Conservation (phyloP, 129 eudicot species). For the Arctium minus region DNA sequence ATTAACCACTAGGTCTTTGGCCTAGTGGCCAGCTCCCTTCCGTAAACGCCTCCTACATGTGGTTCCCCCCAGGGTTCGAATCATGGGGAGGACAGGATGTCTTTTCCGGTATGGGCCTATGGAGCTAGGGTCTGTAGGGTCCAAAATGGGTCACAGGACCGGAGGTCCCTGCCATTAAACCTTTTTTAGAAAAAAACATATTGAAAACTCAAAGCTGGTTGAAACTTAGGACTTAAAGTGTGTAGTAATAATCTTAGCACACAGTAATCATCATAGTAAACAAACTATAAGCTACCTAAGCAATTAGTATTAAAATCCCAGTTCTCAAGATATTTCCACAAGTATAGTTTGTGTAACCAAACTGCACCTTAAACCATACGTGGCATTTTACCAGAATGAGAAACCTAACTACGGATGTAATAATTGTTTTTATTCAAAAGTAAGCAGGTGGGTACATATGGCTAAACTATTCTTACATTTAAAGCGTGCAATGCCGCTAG, state of each 20-base stretch:
- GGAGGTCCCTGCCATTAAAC: no score
- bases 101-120: no score
- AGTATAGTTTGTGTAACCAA: not conserved
- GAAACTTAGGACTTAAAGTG: not conserved
- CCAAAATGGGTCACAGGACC: no score
- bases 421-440: not conserved
- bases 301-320: no score
- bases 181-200: no score
- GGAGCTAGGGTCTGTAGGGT: no score
- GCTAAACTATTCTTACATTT: slow-evolving; percentile 56
- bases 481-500: slow-evolving; percentile 72
- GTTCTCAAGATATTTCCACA: not conserved
- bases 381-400: not conserved
- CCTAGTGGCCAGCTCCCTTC: no score
- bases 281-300: not conserved
- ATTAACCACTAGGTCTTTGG: no score
- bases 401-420: not conserved
- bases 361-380: not conserved
- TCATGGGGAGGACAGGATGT: no score
- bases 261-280: no score
- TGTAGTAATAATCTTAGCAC: not conserved
- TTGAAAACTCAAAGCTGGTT: not conserved
- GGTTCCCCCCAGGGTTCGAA: no score
- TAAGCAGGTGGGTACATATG: not conserved
- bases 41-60: no score